Evolutionary conservation across 768 basidiomycete species (phyloP), one percentile per base, ranked within the genome.

Genomic region (Obba rivulosa): DNA sequence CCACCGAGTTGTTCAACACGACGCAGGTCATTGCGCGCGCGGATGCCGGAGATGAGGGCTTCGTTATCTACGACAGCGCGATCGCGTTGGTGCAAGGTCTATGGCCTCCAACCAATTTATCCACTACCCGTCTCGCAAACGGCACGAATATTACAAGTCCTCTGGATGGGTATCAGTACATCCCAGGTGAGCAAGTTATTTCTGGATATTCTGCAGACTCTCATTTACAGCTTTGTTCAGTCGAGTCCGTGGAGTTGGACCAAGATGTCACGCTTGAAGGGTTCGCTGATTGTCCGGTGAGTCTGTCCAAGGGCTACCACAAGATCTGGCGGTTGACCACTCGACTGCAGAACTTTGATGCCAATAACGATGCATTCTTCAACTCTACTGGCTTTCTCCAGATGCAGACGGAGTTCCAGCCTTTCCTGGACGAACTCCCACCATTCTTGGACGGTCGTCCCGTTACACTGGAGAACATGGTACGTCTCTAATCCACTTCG

Each of bases 1-100:
- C 58, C 48, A 57, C 59, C 2, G 58, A 53, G 23, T 57, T 70
- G 37, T 68, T 71, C 58, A 50, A 70, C 37, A 63, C 66, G 41
- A 61, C 57, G 44, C 69, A 76, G 57, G 66, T 77, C 50, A 58
- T 61, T 28, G 72, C 81, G 43, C 76, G 74, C 16, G 85, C 87
- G 1, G 85, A 88, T 62, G 78, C 76, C 22, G 83, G 83, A 5
- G 84, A 79, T 16, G 86, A 89, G 65, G 77, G 75, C 16, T 77
- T 72, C 31, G 81, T 84, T n/a, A 80, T 83, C 37, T 72, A 73
- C 51, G 79, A 86, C 56, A 81, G 83, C 4, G 81, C 85, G 9
- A 66, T 77, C 21, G 83, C 87, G 0, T 63, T 88, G 43, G 64
- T 83, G 9, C 87, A 89, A 61, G 87, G 86, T 11, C 60, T 89